Base-by-base conservation (phyloP, 2,329 filamentous ascomycete genomes). In the Exophiala lecanii-corni region DNA sequence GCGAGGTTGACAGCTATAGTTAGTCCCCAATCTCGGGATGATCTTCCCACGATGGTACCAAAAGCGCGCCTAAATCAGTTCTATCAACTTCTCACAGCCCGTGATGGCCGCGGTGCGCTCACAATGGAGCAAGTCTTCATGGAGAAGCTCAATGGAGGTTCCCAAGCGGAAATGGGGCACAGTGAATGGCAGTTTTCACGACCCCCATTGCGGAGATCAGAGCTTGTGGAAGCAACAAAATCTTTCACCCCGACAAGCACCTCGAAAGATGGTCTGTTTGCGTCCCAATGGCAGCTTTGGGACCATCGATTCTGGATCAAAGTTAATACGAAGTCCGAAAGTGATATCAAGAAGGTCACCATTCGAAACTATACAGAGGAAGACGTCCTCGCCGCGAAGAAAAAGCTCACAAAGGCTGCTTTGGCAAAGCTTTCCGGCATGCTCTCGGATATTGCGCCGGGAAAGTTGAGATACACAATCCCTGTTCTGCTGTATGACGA, bases 241-340 rank as follows among this genome's bases (percentile, higher is more conserved):
- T 21, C 9, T 12, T 48, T 53, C 26, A 16, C 30, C 4, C 28
- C 18, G 12, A 10, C 18, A 3, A n/a, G 6, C 3, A 15, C 3
- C 21, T 3, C 2, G 18, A n/a, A 9, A 20, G 18, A 15, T 16
- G 35, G 6, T 18, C 15, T 10, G 13, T 13, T 15, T 13, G 34
- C 20, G 38, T 49, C 50, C 12, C 12, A 36, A 13, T 51, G 48
- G 48, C 17, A 48, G 7, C 36, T 53, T 9, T 54, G 50, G 50
- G 50, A 54, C 31, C 46, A 45, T 43, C 51, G 51, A 17, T 52
- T 45, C 37, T 54, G 48, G 48, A 47, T 56, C 12, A 45, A 45
- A 18, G 43, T 54, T 4, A 40, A 36, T 20, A 21, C 39, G 9
- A 26, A 36, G 30, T 34, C 40, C 41, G 16, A 17, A n/a, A 5